These are phyloP conservation scores for Hypholoma sublateritium DNA, from an alignment of 768 basidiomycete species.

Conservation along the genomic window DNA sequence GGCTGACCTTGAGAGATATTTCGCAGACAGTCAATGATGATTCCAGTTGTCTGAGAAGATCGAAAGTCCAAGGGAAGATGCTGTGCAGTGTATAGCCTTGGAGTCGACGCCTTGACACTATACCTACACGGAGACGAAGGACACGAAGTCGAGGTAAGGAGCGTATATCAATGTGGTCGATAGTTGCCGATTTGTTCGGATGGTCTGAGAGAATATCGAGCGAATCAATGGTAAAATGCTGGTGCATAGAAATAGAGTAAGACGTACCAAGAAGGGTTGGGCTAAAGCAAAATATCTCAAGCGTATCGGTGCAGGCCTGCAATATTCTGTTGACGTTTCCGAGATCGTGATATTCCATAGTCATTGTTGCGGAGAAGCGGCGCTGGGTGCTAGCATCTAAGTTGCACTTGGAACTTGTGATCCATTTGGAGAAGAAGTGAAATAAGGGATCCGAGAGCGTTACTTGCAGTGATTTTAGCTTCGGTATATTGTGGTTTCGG, in stretches of 20 bases:
- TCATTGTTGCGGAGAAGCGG: constrained; percentile 7
- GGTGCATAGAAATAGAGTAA: too few relatives aligned
- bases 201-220: neutral
- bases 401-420: neutral
- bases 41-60: neutral
- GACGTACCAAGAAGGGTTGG: constrained; percentile 3
- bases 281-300: constrained; percentile 9
- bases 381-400: neutral
- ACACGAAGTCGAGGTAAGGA: neutral
- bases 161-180: neutral
- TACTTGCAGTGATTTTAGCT: constrained; percentile 4
- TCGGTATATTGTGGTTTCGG: neutral
- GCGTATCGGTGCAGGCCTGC: neutral
- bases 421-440: constrained; percentile 5
- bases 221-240: neutral
- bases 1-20: neutral
- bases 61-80: neutral
- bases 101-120: neutral
- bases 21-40: neutral
- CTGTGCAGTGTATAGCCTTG: neutral
- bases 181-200: neutral
- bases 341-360: constrained; percentile 10
- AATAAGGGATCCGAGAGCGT: constrained; percentile 1
- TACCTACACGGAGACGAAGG: neutral
- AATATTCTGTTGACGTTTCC: constrained; percentile 5